Conservation (phyloP, 169 alveolate genomes). For the Gregarina niphandrodes region DNA sequence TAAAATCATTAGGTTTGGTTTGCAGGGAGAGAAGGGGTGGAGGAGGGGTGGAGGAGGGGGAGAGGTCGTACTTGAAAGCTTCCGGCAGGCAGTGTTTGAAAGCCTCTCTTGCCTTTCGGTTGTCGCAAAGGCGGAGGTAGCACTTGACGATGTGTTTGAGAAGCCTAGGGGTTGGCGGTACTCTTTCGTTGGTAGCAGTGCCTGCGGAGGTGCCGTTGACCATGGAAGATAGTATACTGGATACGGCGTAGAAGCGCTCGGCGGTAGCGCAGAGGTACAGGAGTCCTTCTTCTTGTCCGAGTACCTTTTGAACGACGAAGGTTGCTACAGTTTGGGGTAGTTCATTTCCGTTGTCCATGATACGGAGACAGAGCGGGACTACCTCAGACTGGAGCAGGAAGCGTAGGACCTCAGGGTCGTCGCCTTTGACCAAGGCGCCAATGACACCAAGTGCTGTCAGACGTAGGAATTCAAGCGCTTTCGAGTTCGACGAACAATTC, state of each 20-base stretch:
- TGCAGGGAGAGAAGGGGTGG: no score
- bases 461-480: slow-evolving; percentile 87
- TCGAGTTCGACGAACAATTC: slow-evolving; percentile 60
- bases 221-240: slow-evolving; percentile 75
- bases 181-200: slow-evolving; percentile 6
- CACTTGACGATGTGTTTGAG: slow-evolving; percentile 80
- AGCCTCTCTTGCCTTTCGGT: slow-evolving; percentile 64
- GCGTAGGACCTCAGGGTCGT: slow-evolving; percentile 80
- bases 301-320: slow-evolving; percentile 85
- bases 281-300: slow-evolving; percentile 81
- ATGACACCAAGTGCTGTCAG: slow-evolving; percentile 94
- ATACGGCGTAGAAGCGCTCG: slow-evolving; percentile 86
- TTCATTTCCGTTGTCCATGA: slow-evolving; percentile 96
- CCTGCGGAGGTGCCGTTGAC: slow-evolving; percentile 35
- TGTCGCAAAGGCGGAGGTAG: slow-evolving; percentile 82
- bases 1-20: no score
- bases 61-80: slow-evolving; percentile 8
- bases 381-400: slow-evolving; percentile 82
- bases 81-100: slow-evolving; percentile 41
- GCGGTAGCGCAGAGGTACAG: slow-evolving; percentile 83
- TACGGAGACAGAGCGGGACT: slow-evolving; percentile 85
- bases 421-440: slow-evolving; percentile 77
- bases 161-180: slow-evolving; percentile 64
- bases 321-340: slow-evolving; percentile 70
- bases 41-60: no score